Base-by-base conservation (phyloP, 768 basidiomycete species). In the Tricholoma sp. region DNA sequence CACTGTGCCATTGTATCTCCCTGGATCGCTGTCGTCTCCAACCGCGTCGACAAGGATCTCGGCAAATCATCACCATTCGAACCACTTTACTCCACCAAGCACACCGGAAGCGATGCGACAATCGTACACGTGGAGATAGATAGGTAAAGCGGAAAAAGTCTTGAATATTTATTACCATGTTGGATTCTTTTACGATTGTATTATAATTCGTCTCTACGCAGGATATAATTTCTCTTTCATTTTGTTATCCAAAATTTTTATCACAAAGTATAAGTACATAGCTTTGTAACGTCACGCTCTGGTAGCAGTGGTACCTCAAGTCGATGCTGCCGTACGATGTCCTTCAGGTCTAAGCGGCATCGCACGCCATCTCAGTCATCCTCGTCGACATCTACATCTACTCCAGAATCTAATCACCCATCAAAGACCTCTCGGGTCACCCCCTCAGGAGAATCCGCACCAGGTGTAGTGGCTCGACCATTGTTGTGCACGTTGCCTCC, bases 401-500 rank as follows among this genome's bases (percentile, higher is more conserved):
- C 70, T 28, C 70, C 69, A 41, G 73, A 73, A 56, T 45, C 53
- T 3, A 53, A 55, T 44, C 59, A 57, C 53, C 62, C 61, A 18
- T 54, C 54, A 52, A 73, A 73, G 57, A 65, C 69, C 11, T 68
- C 67, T 42, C 68, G 70, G 45, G 69, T 68, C 34, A 50, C 64
- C 31, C 58, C 63, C 44, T 39, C 48, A 18, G 60, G 29, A 18
- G 52, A 57, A 37, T 32, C 59, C 39, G 56, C 63, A 1, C 54
- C 60, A 28, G 65, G 62, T n/a, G 42, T 36, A 15, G 45, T n/a
- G 15, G 52, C 44, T 17, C 76, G 72, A 51, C 75, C 75, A 1
- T 66, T 91, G 17, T 62, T 87, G 20, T 94, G 91, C 70, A 84
- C 81, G 5, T 76, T 94, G 15, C 90, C 92, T 1, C 93, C 93